A percentile compares a stretch with the other conserved stretches of the same genome.
phyloP scores from a whole-genome alignment of 495 filamentous ascomycete species.

The Lophium mytilinum region DNA sequence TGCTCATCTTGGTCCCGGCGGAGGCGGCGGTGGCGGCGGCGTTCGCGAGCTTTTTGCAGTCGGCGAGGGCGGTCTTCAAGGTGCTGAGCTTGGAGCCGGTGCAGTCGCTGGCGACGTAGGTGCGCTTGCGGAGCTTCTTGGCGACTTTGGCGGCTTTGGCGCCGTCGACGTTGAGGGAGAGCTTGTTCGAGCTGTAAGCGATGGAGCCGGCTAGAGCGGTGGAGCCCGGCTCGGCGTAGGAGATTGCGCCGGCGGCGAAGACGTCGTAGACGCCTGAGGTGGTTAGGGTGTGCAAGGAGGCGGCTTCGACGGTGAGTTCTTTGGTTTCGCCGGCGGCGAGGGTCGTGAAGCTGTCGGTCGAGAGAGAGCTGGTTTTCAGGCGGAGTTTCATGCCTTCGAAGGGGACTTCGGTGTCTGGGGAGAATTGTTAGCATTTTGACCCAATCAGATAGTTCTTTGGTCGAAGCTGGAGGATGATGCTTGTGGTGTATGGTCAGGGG shows the following conservation, averaged over 20 bases:
- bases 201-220: slow-evolving; percentile 39
- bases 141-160: slow-evolving; percentile 39
- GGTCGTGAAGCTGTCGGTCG: slow-evolving; percentile 46
- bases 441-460: too few relatives aligned
- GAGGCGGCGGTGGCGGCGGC: slow-evolving; percentile 47
- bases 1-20: slow-evolving; percentile 36
- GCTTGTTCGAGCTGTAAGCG: slow-evolving; percentile 39
- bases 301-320: slow-evolving; percentile 50
- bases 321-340: slow-evolving; percentile 49
- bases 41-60: slow-evolving; percentile 44
- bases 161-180: slow-evolving; percentile 44
- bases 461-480: neutral
- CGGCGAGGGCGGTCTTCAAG: slow-evolving; percentile 41
- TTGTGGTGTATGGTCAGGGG: neutral
- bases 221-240: slow-evolving; percentile 42
- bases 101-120: slow-evolving; percentile 41
- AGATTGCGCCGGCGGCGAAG: slow-evolving; percentile 42
- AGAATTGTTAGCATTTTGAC: neutral
- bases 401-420: slow-evolving; percentile 40
- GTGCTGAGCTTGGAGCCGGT: slow-evolving; percentile 36
- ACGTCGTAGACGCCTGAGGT: slow-evolving; percentile 42
- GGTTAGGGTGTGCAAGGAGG: slow-evolving; percentile 47
- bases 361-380: slow-evolving; percentile 40
- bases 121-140: slow-evolving; percentile 42
- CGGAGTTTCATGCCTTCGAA: slow-evolving; percentile 53